A percentile compares a stretch with the other conserved stretches of the same genome.
phyloP scores from a whole-genome alignment of 139 green algal species.

The Tetraselmis chui region DNA sequence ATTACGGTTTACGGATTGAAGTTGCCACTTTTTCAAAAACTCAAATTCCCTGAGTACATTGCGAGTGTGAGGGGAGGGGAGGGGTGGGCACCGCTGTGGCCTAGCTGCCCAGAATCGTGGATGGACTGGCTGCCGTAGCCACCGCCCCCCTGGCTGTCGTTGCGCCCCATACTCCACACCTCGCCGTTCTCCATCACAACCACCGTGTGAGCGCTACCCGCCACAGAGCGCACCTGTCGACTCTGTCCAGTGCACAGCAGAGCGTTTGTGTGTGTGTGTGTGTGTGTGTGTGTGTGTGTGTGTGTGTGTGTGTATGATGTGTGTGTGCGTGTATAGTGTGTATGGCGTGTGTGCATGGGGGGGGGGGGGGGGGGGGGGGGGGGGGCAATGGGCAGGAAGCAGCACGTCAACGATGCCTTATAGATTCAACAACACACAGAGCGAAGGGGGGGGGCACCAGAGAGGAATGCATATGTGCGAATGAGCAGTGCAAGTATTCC shows the following conservation, averaged over 20 bases:
- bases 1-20: too few relatives aligned
- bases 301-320: slow-evolving; percentile 2
- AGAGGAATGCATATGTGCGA: too few relatives aligned
- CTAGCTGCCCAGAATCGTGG: slow-evolving; percentile 45
- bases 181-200: slow-evolving; percentile 18
- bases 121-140: slow-evolving; percentile 48
- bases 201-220: slow-evolving; percentile 3
- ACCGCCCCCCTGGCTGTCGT: slow-evolving; percentile 49
- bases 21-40: too few relatives aligned
- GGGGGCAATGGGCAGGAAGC: not conserved
- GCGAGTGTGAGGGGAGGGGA: too few relatives aligned
- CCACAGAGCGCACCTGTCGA: not conserved
- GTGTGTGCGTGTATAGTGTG: too few relatives aligned
- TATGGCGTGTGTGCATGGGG: not conserved
- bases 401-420: slow-evolving; percentile 7
- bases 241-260: not conserved
- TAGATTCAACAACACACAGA: slow-evolving; percentile 20
- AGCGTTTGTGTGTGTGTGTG: too few relatives aligned
- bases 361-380: not conserved
- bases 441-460: too few relatives aligned
- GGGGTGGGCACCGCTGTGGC: slow-evolving; percentile 7
- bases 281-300: not conserved
- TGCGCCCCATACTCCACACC: slow-evolving; percentile 45
- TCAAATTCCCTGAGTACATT: too few relatives aligned
- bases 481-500: too few relatives aligned